Evolutionary conservation across 768 basidiomycete species (phyloP), one percentile per base, ranked within the genome.

Genomic region (Tricholoma sp.): DNA sequence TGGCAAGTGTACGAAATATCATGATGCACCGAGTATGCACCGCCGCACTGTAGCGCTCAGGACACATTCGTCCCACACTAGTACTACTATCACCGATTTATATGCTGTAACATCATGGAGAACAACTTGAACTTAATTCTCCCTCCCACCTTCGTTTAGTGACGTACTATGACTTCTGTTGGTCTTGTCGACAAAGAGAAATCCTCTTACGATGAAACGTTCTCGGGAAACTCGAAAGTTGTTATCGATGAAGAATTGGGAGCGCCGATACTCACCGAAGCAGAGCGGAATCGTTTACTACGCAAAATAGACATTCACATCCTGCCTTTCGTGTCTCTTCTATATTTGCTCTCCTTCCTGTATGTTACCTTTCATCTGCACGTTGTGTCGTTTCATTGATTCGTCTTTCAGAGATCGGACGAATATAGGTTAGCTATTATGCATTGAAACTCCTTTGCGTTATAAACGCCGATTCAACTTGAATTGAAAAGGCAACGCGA

Each of bases 291-390:
- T 54, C 63, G 64, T 39, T 63, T 73, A 16, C 58, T 79, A 46
- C 69, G 76, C 22, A 80, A 79, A 61, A 60, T 80, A 29, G 79
- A 80, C 59, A 64, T 67, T 58, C 76, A 79, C 58, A 60, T 80
- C 21, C 60, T 80, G 50, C 77, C 78, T 6, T 69, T 79, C 50
- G 71, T 79, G 35, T 77, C 76, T 5, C 56, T 78, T 35, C 63
- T 80, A 10, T 79, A 78, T 56, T 66, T 80, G 39, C 67, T 78
- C 51, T 79, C 76, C 6, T 80, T 79, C 62, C 63, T 80, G 75
- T 79, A 58, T 69, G 77, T 72, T 2, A 8, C 12, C 29, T 19
- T 27, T 50, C 37, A 31, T 57, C 11, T 21, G 2, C 22, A 41
- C 8, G 7, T 27, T 22, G 29, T 18, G 55, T 43, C 11, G 41